These are phyloP conservation scores for Boletus vermiculosoides DNA, from an alignment of 768 basidiomycete genomes.

Conservation along the genomic window DNA sequence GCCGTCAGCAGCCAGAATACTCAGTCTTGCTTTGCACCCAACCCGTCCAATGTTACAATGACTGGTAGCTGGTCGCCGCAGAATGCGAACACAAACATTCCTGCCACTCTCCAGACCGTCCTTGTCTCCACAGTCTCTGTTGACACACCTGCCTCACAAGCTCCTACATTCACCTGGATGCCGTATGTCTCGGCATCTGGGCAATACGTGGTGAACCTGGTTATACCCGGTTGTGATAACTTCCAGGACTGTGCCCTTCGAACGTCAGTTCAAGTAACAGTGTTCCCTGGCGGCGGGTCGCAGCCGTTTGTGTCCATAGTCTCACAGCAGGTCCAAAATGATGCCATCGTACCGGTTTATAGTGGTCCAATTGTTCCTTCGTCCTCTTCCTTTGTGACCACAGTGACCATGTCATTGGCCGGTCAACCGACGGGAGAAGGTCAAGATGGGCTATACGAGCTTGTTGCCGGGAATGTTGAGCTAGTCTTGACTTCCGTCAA, in stretches of 20 bases:
- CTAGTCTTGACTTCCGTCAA: constrained; percentile 68
- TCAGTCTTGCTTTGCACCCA: constrained; percentile 75
- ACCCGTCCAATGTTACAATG: constrained; percentile 62
- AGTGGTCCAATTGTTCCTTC: constrained; percentile 80
- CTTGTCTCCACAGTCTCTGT: constrained; percentile 66
- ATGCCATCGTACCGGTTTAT: constrained; percentile 67
- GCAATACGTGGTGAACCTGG: constrained; percentile 77
- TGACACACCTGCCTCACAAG: constrained; percentile 54
- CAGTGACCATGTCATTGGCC: constrained; percentile 73
- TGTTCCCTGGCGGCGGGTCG: constrained; percentile 72
- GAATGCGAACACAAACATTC: constrained; percentile 65
- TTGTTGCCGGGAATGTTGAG: constrained; percentile 88
- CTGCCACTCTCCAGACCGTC: constrained; percentile 77
- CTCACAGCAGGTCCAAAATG: constrained; percentile 66
- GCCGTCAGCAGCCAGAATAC: constrained; percentile 59
- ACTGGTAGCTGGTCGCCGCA: constrained; percentile 72
- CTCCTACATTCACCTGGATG: constrained; percentile 85
- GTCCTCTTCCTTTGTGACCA: constrained; percentile 66
- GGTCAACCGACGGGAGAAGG: constrained; percentile 61
- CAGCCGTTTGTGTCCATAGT: constrained; percentile 67
- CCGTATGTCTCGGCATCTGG: constrained; percentile 92
- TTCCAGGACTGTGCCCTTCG: constrained; percentile 79
- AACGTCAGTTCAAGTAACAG: constrained; percentile 78
- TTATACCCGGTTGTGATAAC: constrained; percentile 82
- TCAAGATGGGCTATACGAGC: constrained; percentile 64